Evolutionary conservation across 1,139 yeast genomes (phyloP).

Genomic region (Kodamaea fungicola): DNA sequence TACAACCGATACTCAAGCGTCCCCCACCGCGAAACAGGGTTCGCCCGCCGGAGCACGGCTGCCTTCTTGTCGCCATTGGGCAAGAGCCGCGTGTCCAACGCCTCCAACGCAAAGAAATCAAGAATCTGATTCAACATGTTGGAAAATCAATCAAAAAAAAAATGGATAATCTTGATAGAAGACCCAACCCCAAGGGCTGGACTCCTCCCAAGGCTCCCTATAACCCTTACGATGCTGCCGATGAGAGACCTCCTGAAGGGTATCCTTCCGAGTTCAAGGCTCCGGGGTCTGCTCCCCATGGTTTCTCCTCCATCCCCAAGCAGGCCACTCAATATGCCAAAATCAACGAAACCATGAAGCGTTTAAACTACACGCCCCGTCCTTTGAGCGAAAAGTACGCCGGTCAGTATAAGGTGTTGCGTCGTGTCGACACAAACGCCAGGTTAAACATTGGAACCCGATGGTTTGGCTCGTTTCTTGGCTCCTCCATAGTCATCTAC

Average conservation of each 20-base stretch:
- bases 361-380: slow-evolving; percentile 73
- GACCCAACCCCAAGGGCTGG: slow-evolving; percentile 85
- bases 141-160: not conserved
- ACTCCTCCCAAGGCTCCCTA: slow-evolving; percentile 78
- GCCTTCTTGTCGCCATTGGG: slow-evolving; percentile 44
- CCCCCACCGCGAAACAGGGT: slow-evolving; percentile 60
- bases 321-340: slow-evolving; percentile 67
- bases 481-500: slow-evolving; percentile 47
- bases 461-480: slow-evolving; percentile 48
- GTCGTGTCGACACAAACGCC: slow-evolving; percentile 54
- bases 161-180: slow-evolving; percentile 35
- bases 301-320: slow-evolving; percentile 62
- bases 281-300: slow-evolving; percentile 51
- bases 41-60: slow-evolving; percentile 41
- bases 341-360: slow-evolving; percentile 70
- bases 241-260: slow-evolving; percentile 75
- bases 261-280: slow-evolving; percentile 75
- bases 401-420: slow-evolving; percentile 72
- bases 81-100: slow-evolving; percentile 69
- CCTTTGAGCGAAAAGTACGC: slow-evolving; percentile 74
- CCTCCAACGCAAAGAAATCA: slow-evolving; percentile 64
- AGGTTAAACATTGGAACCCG: slow-evolving; percentile 55
- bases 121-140: slow-evolving; percentile 13
- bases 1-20: slow-evolving; percentile 74
- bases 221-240: slow-evolving; percentile 80